These are phyloP conservation scores for Fragilariopsis cylindrus DNA, from an alignment of 108 stramenopile genomes.

Conservation along the genomic window DNA sequence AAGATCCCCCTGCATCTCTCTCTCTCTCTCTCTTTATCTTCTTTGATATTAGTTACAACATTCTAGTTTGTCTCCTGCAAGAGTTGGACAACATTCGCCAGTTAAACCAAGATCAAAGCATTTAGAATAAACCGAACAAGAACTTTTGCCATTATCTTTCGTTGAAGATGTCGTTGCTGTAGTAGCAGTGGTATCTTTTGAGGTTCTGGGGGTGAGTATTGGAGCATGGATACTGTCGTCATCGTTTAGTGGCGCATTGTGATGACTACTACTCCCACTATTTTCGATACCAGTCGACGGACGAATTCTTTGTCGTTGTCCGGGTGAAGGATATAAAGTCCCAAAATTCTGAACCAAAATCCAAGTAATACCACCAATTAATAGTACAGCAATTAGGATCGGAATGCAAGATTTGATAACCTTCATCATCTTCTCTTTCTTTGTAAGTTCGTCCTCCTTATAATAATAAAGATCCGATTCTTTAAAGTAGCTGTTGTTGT, in stretches of 20 bases:
- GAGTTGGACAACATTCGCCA: constrained; percentile 48
- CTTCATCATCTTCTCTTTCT: constrained; percentile 19
- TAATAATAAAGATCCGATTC: constrained; percentile 23
- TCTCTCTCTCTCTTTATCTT: too few relatives aligned
- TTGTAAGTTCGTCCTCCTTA: constrained; percentile 18
- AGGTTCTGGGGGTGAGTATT: not conserved
- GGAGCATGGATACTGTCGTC: not conserved
- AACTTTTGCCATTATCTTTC: not conserved
- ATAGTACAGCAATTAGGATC: constrained; percentile 28
- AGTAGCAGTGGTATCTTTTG: not conserved
- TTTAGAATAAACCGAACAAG: constrained; percentile 29
- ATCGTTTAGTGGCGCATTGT: not conserved
- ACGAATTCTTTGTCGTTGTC: constrained; percentile 9
- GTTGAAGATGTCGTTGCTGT: not conserved
- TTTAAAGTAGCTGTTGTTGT: constrained; percentile 22
- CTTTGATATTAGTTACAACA: constrained; percentile 30
- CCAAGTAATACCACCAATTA: constrained; percentile 24
- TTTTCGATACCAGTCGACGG: not conserved
- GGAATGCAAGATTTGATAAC: constrained; percentile 20
- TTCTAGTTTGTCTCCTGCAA: constrained; percentile 27
- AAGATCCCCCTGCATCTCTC: too few relatives aligned
- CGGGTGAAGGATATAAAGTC: constrained; percentile 26
- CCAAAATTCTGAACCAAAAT: constrained; percentile 20
- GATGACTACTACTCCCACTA: not conserved
- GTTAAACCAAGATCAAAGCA: constrained; percentile 34